These are phyloP conservation scores for Cryptococcus wingfieldii DNA, from an alignment of 1,284 basidiomycete species.

Conservation along the genomic window DNA sequence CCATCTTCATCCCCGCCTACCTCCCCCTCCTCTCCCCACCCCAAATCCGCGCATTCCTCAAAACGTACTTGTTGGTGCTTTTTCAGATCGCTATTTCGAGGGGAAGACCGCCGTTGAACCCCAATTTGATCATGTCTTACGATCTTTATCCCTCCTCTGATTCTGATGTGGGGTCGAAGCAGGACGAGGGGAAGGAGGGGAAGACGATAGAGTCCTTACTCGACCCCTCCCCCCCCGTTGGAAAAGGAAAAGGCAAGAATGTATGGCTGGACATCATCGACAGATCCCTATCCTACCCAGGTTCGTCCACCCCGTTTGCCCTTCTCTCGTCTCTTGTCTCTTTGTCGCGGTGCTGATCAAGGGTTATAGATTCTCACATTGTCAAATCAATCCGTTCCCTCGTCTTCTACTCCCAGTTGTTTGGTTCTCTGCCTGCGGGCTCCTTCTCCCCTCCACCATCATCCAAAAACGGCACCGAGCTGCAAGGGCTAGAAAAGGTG, in stretches of 20 bases:
- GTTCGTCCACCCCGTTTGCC: slow-evolving; percentile 15
- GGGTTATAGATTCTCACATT: slow-evolving; percentile 57
- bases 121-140: slow-evolving; percentile 57
- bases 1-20: slow-evolving; percentile 59
- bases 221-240: too few species aligned
- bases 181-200: slow-evolving; percentile 18
- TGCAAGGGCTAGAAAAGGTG: slow-evolving; percentile 51
- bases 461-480: slow-evolving; percentile 24
- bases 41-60: slow-evolving; percentile 53
- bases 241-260: slow-evolving; percentile 43
- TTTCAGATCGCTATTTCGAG: slow-evolving; percentile 54
- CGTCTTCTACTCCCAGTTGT: slow-evolving; percentile 54
- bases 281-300: slow-evolving; percentile 55
- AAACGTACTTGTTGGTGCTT: slow-evolving; percentile 52
- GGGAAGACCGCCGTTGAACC: slow-evolving; percentile 60
- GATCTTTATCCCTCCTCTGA: slow-evolving; percentile 52
- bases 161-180: slow-evolving; percentile 3
- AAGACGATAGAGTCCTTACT: slow-evolving; percentile 15
- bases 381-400: slow-evolving; percentile 60
- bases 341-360: not conserved
- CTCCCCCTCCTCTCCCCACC: slow-evolving; percentile 37
- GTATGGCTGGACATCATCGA: slow-evolving; percentile 60
- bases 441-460: slow-evolving; percentile 29
- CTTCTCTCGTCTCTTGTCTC: not conserved
- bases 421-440: slow-evolving; percentile 53